Base-by-base conservation (phyloP, 352 stramenopile genomes). In the Globisporangium cylindrosporum region DNA sequence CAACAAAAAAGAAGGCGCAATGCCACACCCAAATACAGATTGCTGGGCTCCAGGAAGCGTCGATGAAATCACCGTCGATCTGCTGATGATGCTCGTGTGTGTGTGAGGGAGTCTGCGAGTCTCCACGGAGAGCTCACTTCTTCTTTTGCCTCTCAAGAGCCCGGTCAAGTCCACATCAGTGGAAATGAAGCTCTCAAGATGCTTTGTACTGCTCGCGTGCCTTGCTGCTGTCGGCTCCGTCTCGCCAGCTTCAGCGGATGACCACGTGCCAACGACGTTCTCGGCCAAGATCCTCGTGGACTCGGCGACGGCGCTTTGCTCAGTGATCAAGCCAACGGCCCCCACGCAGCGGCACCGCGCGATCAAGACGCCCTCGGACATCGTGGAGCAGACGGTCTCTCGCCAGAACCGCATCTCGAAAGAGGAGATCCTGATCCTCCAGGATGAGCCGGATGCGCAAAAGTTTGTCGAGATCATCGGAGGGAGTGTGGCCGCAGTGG, bases 281-380 rank as follows among this genome's bases (percentile, higher is more conserved):
- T 67, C 65, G 48, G 59, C 57, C 43, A 71, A 69, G 49, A 58
- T 75, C 46, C 55, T 72, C 46, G 59, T 63, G 6, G 56, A 73
- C 34, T 38, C 54, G 3, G 62, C 54, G 4, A 49, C 57, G 15
- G 12, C 34, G 22, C 18, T 67, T 1, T 73, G 67, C 32, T 43
- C 62, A 1, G 10, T 69, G 38, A 51, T 73, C 61, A 68, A 73
- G 24, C 61, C 60, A 0, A 67, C 58, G 53, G 32, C 36, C 6
- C 29, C 56, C 24, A 69, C 67, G 61, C 67, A 73, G 34, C 46
- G 66, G 22, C 67, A 73, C 24, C 67, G 67, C 22, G 67, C 24
- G 10, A 73, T 73, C 48, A 25, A 65, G 54, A 34, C 18, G 0
- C 20, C 25, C 2, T 62, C 25, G 20, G 61, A 69, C 34, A 53